These are phyloP conservation scores for Saussurea involucrata DNA, from an alignment of 129 eudicot genomes.

Conservation along the genomic window DNA sequence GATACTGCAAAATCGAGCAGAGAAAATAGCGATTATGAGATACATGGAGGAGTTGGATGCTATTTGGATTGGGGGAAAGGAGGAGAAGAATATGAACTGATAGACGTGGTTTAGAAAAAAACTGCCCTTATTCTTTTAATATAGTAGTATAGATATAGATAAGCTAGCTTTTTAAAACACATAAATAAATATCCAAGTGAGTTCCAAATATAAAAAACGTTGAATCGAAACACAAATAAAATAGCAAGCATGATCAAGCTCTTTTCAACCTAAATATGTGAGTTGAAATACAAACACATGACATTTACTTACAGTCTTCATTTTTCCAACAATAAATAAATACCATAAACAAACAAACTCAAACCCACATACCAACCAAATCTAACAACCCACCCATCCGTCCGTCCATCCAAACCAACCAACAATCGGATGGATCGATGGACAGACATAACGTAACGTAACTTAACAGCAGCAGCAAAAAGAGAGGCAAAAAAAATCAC, in stretches of 20 bases:
- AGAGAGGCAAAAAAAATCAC: conserved; percentile 47
- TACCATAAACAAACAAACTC: conserved; percentile 37
- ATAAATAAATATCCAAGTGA: neutral
- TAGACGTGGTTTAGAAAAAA: too few species aligned
- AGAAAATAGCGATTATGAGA: too few species aligned
- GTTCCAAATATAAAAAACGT: too few species aligned
- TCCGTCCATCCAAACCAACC: conserved; percentile 13
- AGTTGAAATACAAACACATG: conserved; percentile 29
- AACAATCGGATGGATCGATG: neutral
- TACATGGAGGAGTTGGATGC: too few species aligned
- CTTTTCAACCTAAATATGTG: conserved; percentile 21
- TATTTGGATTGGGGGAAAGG: too few species aligned
- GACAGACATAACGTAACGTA: neutral
- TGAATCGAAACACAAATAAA: neutral
- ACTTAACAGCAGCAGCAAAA: conserved; percentile 14
- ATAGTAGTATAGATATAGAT: too few species aligned
- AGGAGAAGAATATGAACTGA: too few species aligned
- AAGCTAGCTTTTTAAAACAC: neutral
- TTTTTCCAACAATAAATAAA: conserved; percentile 22
- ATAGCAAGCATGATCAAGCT: conserved; percentile 20
- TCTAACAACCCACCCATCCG: neutral
- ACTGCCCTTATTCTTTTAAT: too few species aligned
- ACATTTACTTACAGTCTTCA: conserved; percentile 25
- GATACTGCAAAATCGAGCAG: too few species aligned
- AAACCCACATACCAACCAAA: conserved; percentile 20